These are phyloP conservation scores for Podospora comata DNA, from an alignment of 495 filamentous ascomycete genomes.

Conservation along the genomic window DNA sequence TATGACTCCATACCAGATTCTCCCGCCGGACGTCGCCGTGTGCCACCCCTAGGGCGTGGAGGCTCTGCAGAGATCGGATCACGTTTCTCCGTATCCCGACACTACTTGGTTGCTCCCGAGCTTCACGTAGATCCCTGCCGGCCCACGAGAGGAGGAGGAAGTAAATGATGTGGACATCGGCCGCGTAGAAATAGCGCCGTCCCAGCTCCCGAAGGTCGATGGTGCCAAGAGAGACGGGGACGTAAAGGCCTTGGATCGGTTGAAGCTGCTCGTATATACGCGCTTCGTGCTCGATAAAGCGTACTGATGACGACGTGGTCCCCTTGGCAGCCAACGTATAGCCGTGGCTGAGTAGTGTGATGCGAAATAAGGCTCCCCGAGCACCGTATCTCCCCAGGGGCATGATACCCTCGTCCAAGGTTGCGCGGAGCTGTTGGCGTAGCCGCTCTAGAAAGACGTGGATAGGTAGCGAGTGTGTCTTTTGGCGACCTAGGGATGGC, in stretches of 20 bases:
- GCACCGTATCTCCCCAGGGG: slow-evolving; percentile 21
- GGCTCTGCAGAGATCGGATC: slow-evolving; percentile 19
- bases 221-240: slow-evolving; percentile 43
- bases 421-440: no score
- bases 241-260: slow-evolving; percentile 34
- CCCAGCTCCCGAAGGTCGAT: slow-evolving; percentile 35
- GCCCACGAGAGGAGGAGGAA: slow-evolving; percentile 48
- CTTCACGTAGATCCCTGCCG: slow-evolving; percentile 1
- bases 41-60: slow-evolving; percentile 20
- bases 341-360: slow-evolving; percentile 37
- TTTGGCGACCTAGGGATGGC: no score
- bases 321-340: slow-evolving; percentile 51
- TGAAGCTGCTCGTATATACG: slow-evolving; percentile 37
- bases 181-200: slow-evolving; percentile 35
- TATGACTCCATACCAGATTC: slow-evolving; percentile 17
- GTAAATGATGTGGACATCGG: slow-evolving; percentile 42
- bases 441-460: no score
- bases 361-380: slow-evolving; percentile 39
- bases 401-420: slow-evolving; percentile 23
- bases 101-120: slow-evolving; percentile 2
- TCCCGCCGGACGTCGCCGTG: slow-evolving; percentile 17
- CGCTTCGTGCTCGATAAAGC: slow-evolving; percentile 40
- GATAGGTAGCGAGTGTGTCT: no score
- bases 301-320: slow-evolving; percentile 34
- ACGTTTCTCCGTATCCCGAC: slow-evolving; percentile 3